phyloP scores from a whole-genome alignment of 306 rosid genomes.

The Cotoneaster glaucophyllus region DNA sequence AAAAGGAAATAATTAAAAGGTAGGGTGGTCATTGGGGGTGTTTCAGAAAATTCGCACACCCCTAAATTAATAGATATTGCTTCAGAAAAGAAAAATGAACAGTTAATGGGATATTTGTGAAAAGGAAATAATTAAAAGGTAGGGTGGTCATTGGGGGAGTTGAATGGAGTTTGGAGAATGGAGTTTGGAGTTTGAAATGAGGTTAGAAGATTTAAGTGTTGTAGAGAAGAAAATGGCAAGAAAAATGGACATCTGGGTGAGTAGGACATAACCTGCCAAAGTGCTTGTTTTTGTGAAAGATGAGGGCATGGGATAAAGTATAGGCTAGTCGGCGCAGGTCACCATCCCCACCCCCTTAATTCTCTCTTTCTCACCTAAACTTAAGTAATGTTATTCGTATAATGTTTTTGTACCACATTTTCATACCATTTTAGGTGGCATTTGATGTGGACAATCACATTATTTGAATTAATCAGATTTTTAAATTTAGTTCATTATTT shows the following conservation, averaged over 20 bases:
- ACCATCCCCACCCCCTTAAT: slow-evolving; percentile 37
- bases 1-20: background rate
- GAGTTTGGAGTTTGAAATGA: background rate
- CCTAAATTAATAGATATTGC: background rate
- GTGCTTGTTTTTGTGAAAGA: slow-evolving; percentile 53
- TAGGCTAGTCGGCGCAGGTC: slow-evolving; percentile 50
- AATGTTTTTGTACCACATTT: too few species aligned
- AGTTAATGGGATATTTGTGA: background rate
- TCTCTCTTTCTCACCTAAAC: slow-evolving; percentile 6
- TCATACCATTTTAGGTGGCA: too few species aligned
- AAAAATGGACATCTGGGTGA: slow-evolving; percentile 29
- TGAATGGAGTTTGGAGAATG: background rate
- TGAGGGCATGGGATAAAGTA: slow-evolving; percentile 64
- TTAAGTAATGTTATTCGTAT: too few species aligned
- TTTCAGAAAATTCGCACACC: too few species aligned
- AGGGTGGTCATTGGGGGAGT: background rate
- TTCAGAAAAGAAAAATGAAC: background rate
- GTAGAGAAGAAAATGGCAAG: slow-evolving; percentile 17
- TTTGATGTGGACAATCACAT: too few species aligned
- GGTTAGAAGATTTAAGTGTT: background rate
- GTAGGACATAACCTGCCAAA: slow-evolving; percentile 27
- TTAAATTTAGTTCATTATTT: too few species aligned
- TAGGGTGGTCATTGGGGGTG: background rate
- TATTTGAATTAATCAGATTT: too few species aligned
- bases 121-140: background rate